phyloP scores from a whole-genome alignment of 1,284 basidiomycete genomes.

The Austroboletus niveus region DNA sequence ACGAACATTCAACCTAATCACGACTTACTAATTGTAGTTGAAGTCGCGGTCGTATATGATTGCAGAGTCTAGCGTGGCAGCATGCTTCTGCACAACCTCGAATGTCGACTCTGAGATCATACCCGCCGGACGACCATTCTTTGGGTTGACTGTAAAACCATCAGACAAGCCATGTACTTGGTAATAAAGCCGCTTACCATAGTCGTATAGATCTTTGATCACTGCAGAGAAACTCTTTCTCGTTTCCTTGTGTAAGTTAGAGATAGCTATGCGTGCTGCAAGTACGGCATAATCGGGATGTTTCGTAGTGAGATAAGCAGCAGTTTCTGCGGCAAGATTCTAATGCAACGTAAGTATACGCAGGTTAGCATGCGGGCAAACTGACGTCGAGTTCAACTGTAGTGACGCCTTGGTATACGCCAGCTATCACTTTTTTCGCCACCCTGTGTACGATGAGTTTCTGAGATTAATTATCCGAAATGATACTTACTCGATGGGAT shows the following conservation, averaged over 20 bases:
- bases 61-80: constrained; percentile 85
- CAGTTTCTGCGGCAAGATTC: constrained; percentile 96
- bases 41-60: constrained; percentile 99
- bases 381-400: constrained; percentile 95
- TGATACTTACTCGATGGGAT: constrained; percentile 81
- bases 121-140: constrained; percentile 83
- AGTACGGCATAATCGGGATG: constrained; percentile 98
- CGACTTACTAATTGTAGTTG: constrained; percentile 85
- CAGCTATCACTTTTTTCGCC: constrained; percentile 92
- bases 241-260: constrained; percentile 99
- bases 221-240: constrained; percentile 96
- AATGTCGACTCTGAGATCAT: constrained; percentile 95
- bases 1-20: not conserved
- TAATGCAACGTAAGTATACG: constrained; percentile 31
- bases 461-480: not conserved
- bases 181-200: constrained; percentile 53
- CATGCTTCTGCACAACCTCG: constrained; percentile 81
- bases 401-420: constrained; percentile 95
- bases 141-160: constrained; percentile 83
- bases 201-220: constrained; percentile 87
- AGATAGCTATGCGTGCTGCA: constrained; percentile 97
- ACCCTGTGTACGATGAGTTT: constrained; percentile 48
- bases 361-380: constrained; percentile 12
- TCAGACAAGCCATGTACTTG: constrained; percentile 5
- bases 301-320: constrained; percentile 95